phyloP scores from a whole-genome alignment of 2,329 filamentous ascomycete genomes.

The Huntiella bhutanensis region DNA sequence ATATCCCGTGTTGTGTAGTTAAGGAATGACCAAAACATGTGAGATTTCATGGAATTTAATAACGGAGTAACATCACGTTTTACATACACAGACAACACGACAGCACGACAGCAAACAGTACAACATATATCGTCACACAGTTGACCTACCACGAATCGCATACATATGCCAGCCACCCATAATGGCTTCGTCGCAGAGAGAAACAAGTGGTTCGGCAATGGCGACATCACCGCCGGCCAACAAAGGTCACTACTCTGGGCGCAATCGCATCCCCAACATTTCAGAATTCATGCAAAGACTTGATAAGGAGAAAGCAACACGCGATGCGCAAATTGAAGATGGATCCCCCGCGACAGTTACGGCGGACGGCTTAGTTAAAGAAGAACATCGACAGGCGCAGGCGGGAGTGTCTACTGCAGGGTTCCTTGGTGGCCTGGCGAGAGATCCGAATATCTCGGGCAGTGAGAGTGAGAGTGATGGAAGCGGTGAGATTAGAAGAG shows the following conservation, averaged over 20 bases:
- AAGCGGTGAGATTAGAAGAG: too few relatives aligned
- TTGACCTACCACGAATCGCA: too few relatives aligned
- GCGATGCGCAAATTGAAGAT: constrained; percentile 53
- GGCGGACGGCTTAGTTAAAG: background rate
- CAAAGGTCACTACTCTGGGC: constrained; percentile 57
- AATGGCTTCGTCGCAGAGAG: too few relatives aligned
- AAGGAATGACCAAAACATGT: too few relatives aligned
- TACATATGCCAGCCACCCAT: too few relatives aligned
- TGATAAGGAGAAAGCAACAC: constrained; percentile 57
- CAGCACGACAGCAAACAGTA: too few relatives aligned
- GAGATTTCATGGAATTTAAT: too few relatives aligned
- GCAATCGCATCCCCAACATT: constrained; percentile 74
- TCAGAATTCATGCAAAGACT: constrained; percentile 64
- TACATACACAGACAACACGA: too few relatives aligned
- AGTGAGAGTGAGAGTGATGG: background rate
- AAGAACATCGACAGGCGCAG: background rate
- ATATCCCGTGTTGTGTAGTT: too few relatives aligned
- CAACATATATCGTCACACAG: too few relatives aligned
- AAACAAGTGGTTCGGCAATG: too few relatives aligned
- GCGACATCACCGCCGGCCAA: constrained; percentile 12
- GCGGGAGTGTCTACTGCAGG: background rate
- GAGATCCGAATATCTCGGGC: constrained; percentile 17
- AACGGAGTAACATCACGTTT: too few relatives aligned
- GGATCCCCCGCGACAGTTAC: constrained; percentile 14
- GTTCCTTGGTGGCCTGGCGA: constrained; percentile 16